Percentiles rank a stretch among this genome's conserved stretches.
phyloP scores from a whole-genome alignment of 371 early-diverging fungal genomes.

The Mortierella sp. region DNA sequence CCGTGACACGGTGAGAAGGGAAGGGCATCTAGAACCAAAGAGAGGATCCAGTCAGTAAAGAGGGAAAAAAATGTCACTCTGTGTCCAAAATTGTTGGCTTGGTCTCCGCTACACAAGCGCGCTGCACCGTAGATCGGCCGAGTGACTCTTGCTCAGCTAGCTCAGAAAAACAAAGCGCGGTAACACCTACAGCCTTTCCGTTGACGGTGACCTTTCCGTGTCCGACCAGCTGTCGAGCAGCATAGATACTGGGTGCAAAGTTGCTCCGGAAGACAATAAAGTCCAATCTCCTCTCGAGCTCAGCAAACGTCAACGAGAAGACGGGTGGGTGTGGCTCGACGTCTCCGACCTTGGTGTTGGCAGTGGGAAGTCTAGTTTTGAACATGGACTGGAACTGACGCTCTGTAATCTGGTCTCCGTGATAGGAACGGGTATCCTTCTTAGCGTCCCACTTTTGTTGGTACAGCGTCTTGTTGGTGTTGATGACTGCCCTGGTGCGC shows the following conservation, averaged over 20 bases:
- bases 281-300: constrained; percentile 92
- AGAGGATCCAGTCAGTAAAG: too few relatives aligned
- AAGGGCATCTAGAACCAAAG: constrained; percentile 64
- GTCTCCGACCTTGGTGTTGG: constrained; percentile 62
- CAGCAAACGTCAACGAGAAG: constrained; percentile 85
- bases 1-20: constrained; percentile 84
- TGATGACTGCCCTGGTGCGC: constrained; percentile 65
- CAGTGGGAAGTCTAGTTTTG: constrained; percentile 76
- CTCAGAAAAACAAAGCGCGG: background rate
- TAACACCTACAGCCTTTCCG: constrained; percentile 77
- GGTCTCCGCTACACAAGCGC: background rate
- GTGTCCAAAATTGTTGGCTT: background rate
- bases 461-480: constrained; percentile 82
- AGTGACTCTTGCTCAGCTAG: background rate
- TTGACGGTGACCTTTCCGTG: constrained; percentile 93
- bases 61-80: too few relatives aligned
- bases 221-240: constrained; percentile 85
- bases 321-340: constrained; percentile 76
- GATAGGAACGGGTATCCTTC: constrained; percentile 93
- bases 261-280: constrained; percentile 92
- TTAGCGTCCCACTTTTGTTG: constrained; percentile 96
- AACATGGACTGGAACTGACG: constrained; percentile 82
- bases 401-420: constrained; percentile 90
- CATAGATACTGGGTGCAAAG: constrained; percentile 87
- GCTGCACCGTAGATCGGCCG: background rate